phyloP scores from a whole-genome alignment of 169 alveolate genomes.

The Cryptosporidium ubiquitum region DNA sequence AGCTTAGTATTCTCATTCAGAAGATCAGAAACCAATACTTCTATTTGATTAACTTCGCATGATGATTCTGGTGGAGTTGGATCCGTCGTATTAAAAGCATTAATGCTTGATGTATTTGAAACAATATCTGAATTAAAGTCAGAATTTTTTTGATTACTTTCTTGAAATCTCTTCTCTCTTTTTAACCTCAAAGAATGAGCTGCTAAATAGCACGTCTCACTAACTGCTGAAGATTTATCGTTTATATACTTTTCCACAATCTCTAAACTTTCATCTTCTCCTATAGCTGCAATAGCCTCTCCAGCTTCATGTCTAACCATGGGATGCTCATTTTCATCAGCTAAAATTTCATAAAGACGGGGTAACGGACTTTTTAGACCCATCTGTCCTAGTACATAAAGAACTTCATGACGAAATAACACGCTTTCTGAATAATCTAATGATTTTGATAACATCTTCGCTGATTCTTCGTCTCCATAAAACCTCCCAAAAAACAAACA shows the following conservation, averaged over 20 bases:
- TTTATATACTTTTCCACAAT: slow-evolving; percentile 85
- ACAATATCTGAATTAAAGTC: slow-evolving; percentile 11
- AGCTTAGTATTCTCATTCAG: slow-evolving; percentile 59
- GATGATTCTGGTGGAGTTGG: slow-evolving; percentile 75
- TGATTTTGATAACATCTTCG: slow-evolving; percentile 17
- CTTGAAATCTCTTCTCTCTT: slow-evolving; percentile 66
- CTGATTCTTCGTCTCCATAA: slow-evolving; percentile 64
- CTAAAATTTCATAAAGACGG: slow-evolving; percentile 79
- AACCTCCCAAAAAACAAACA: slow-evolving; percentile 67
- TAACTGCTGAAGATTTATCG: slow-evolving; percentile 80
- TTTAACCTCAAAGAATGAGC: slow-evolving; percentile 74
- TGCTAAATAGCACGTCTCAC: slow-evolving; percentile 67
- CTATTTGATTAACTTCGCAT: slow-evolving; percentile 21
- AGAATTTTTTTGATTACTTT: slow-evolving; percentile 57
- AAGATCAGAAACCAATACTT: slow-evolving; percentile 54
- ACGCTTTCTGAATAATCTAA: slow-evolving; percentile 57
- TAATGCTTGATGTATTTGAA: slow-evolving; percentile 63
- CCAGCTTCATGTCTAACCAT: slow-evolving; percentile 92
- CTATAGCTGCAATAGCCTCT: slow-evolving; percentile 79
- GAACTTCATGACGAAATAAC: slow-evolving; percentile 89
- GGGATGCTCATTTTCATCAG: slow-evolving; percentile 84
- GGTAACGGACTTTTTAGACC: slow-evolving; percentile 80
- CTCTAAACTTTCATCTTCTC: slow-evolving; percentile 80
- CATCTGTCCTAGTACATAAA: slow-evolving; percentile 91
- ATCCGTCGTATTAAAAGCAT: slow-evolving; percentile 78